phyloP scores from a whole-genome alignment of 2,329 filamentous ascomycete genomes.

The Chaetothyriales sp. region DNA sequence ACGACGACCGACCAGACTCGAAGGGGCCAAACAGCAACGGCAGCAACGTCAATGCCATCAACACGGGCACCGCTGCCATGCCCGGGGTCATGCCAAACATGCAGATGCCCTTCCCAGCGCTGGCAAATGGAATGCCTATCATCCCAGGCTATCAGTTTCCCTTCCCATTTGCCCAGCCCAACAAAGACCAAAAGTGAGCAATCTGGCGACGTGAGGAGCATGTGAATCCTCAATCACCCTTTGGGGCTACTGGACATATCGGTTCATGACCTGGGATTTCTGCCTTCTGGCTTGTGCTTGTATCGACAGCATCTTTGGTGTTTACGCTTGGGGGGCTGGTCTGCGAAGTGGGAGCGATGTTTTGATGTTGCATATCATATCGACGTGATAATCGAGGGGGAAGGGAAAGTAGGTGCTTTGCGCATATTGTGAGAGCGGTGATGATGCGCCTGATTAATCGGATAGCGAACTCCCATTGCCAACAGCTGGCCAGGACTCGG shows the following conservation, averaged over 20 bases:
- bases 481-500: background rate
- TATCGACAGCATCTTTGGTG: background rate
- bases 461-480: background rate
- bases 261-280: background rate
- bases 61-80: slow-evolving; percentile 18
- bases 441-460: background rate
- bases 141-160: slow-evolving; percentile 32
- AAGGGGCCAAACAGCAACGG: slow-evolving; percentile 16
- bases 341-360: background rate
- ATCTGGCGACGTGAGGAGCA: background rate
- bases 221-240: too few species aligned
- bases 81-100: slow-evolving; percentile 37
- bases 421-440: background rate
- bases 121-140: slow-evolving; percentile 33
- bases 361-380: background rate
- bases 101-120: slow-evolving; percentile 31
- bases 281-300: slow-evolving; percentile 1
- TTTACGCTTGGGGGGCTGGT: background rate
- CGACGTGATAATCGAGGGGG: background rate
- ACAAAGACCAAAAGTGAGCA: slow-evolving; percentile 9
- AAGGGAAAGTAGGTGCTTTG: background rate
- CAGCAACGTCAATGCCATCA: slow-evolving; percentile 12
- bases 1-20: slow-evolving; percentile 18
- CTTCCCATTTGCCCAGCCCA: slow-evolving; percentile 2
- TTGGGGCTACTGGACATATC: background rate